Conservation (phyloP, 495 filamentous ascomycete genomes). For the Aspergillus ostianus region DNA sequence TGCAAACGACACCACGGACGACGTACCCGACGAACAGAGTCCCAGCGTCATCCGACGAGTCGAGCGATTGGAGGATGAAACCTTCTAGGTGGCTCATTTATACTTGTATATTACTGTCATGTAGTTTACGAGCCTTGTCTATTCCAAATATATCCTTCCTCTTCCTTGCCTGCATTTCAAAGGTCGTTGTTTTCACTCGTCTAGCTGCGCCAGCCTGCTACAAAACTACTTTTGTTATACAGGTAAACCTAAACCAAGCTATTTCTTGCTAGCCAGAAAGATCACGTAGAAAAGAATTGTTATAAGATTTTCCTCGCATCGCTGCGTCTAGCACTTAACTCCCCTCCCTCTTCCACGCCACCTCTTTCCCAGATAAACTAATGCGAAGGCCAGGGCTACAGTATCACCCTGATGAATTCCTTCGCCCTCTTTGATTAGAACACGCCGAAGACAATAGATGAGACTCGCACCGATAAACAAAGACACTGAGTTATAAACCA, state of each 20-base stretch:
- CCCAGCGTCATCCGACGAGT: slow-evolving; percentile 73
- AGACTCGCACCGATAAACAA: background rate
- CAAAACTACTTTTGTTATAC: too few relatives aligned
- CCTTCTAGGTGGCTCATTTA: slow-evolving; percentile 50
- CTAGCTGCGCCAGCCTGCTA: too few relatives aligned
- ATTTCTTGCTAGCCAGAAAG: too few relatives aligned
- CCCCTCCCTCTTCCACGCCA: too few relatives aligned
- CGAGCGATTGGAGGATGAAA: slow-evolving; percentile 65
- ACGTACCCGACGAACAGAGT: slow-evolving; percentile 57
- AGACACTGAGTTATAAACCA: background rate
- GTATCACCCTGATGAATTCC: background rate
- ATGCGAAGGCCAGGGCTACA: background rate
- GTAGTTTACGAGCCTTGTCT: background rate
- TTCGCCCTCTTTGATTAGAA: background rate
- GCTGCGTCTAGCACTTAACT: too few relatives aligned
- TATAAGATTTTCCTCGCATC: too few relatives aligned
- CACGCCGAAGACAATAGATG: too few relatives aligned
- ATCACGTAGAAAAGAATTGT: too few relatives aligned
- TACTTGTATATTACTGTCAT: background rate
- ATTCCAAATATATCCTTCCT: background rate
- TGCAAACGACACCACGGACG: slow-evolving; percentile 47
- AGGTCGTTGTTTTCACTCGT: too few relatives aligned
- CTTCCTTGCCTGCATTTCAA: too few relatives aligned
- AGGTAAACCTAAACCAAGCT: too few relatives aligned
- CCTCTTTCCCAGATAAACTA: background rate